phyloP scores from a whole-genome alignment of 106 monocot genomes.

The Acorus calamus region DNA sequence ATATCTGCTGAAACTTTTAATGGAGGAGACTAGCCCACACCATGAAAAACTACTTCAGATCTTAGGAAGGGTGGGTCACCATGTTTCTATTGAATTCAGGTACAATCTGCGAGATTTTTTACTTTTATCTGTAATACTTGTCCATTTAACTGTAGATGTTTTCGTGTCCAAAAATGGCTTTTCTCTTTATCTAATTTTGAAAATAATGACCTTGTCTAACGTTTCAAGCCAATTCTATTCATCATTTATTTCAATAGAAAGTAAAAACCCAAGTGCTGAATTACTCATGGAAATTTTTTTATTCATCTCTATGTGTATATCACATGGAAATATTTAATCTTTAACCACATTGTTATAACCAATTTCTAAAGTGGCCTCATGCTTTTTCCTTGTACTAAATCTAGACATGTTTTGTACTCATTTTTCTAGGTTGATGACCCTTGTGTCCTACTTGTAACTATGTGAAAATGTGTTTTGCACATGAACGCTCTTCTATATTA shows the following conservation, averaged over 20 bases:
- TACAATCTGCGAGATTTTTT: neutral
- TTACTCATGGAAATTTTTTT: neutral
- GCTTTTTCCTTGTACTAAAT: no score
- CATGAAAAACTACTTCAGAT: slow-evolving; percentile 64
- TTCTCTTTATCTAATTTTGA: slow-evolving; percentile 1
- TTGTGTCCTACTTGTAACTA: no score
- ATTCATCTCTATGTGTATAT: neutral
- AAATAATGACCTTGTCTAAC: neutral
- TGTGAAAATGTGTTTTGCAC: no score
- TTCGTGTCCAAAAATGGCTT: neutral
- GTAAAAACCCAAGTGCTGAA: no score
- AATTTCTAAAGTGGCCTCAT: no score
- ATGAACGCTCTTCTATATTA: no score
- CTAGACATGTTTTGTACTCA: no score
- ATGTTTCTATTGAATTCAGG: slow-evolving; percentile 61
- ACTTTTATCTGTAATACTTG: no score
- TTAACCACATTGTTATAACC: no score
- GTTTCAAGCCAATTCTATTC: no score
- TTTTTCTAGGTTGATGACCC: no score
- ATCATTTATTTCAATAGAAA: no score
- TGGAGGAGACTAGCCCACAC: slow-evolving; percentile 17
- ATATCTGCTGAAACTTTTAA: slow-evolving; percentile 32
- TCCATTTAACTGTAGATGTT: neutral
- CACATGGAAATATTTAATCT: neutral
- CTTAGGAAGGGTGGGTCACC: slow-evolving; percentile 34